Conservation (phyloP, 2,329 filamentous ascomycete species). For the Colletotrichum kahawae region DNA sequence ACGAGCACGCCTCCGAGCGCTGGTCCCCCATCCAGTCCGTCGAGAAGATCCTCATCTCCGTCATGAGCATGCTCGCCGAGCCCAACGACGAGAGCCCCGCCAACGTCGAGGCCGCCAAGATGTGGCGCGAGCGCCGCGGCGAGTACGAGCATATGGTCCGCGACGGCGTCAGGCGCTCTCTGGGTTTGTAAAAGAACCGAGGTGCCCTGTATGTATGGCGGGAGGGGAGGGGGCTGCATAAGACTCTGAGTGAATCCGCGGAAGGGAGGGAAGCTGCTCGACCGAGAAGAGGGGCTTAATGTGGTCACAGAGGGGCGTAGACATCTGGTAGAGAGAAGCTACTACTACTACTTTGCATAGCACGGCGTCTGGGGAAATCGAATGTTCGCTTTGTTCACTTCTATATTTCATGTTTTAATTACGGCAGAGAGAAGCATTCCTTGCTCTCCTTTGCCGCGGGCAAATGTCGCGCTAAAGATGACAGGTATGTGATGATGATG, state of each 20-base stretch:
- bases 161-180: conserved; percentile 77
- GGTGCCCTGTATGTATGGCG: not conserved
- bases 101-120: conserved; percentile 94
- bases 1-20: conserved; percentile 93
- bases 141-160: conserved; percentile 90
- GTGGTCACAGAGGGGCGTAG: not conserved
- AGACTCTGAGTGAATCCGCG: not conserved
- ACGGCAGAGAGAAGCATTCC: not conserved
- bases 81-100: conserved; percentile 97
- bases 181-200: conserved; percentile 64
- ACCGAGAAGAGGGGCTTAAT: not conserved
- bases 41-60: conserved; percentile 94
- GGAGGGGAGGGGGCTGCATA: fast-evolving
- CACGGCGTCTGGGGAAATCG: conserved; percentile 26
- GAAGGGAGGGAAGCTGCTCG: not conserved
- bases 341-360: conserved; percentile 19
- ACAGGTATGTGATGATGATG: not conserved
- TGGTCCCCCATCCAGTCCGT: conserved; percentile 98
- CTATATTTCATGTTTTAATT: not conserved
- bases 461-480: not conserved
- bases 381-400: conserved; percentile 14
- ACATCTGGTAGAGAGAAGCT: not conserved
- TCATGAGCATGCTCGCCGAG: conserved; percentile 98
- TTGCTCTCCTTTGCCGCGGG: not conserved
- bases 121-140: conserved; percentile 85